These are phyloP conservation scores for Saccharomycopsis synnaedendra DNA, from an alignment of 805 yeast genomes.

Conservation along the genomic window DNA sequence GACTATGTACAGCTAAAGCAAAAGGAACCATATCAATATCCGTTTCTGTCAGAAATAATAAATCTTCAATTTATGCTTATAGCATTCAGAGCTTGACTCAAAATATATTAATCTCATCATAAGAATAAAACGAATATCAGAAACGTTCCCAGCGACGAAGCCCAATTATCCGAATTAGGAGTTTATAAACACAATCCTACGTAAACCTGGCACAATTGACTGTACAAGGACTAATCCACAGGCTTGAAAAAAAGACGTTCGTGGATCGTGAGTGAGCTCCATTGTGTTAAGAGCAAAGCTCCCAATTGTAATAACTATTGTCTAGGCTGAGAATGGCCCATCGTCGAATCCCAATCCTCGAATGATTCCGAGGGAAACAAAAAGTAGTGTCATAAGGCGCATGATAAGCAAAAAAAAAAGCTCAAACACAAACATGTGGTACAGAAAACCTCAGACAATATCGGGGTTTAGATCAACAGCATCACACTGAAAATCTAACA, in stretches of 20 bases:
- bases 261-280: conserved; percentile 17
- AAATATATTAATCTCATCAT: conserved; percentile 16
- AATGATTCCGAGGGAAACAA: not conserved
- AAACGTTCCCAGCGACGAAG: not conserved
- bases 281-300: conserved; percentile 11
- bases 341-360: conserved; percentile 14
- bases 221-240: conserved; percentile 1
- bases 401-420: too few species aligned
- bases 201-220: conserved; percentile 12
- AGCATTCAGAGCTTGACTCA: conserved; percentile 18
- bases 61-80: conserved; percentile 11
- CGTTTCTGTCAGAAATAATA: conserved; percentile 9
- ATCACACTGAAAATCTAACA: too few species aligned
- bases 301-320: conserved; percentile 16
- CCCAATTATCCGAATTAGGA: not conserved
- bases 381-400: not conserved
- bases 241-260: conserved; percentile 4
- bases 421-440: too few species aligned
- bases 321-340: conserved; percentile 12
- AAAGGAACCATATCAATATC: not conserved
- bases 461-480: too few species aligned
- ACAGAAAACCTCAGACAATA: too few species aligned
- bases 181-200: not conserved
- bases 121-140: not conserved
- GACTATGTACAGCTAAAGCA: not conserved